Percentiles rank a stretch among this genome's conserved stretches.
phyloP scores from a whole-genome alignment of 192 early-diverging fungal species.

The Coemansia sp. region DNA sequence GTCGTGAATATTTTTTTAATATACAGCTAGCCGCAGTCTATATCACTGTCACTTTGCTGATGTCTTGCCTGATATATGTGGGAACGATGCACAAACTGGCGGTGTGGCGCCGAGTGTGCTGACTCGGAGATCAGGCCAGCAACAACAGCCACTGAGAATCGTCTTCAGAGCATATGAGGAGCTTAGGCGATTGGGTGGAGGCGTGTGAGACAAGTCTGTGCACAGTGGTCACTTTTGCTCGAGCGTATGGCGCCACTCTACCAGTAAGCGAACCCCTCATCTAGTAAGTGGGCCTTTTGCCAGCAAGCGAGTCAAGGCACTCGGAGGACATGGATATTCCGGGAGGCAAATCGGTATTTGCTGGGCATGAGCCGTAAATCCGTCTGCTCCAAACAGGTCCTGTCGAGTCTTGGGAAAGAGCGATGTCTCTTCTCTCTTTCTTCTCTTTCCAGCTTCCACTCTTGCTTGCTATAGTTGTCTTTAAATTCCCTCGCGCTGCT shows the following conservation, averaged over 20 bases:
- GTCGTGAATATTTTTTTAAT: background rate
- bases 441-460: background rate
- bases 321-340: conserved; percentile 6
- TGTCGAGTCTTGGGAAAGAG: background rate
- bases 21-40: background rate
- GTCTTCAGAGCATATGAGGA: background rate
- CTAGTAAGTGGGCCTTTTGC: too few species aligned
- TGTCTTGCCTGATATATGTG: too few species aligned
- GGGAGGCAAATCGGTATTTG: background rate
- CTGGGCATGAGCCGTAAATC: too few species aligned
- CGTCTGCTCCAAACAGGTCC: background rate
- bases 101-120: background rate
- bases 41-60: background rate
- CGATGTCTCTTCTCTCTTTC: background rate
- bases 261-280: background rate
- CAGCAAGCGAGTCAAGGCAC: background rate
- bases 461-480: background rate
- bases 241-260: background rate
- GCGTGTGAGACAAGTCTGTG: background rate
- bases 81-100: background rate
- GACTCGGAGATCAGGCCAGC: background rate
- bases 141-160: background rate
- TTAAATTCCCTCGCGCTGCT: background rate
- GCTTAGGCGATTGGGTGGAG: too few species aligned
- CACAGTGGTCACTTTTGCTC: background rate